phyloP scores from a whole-genome alignment of 306 rosid species.

The Cicer cuneatum region DNA sequence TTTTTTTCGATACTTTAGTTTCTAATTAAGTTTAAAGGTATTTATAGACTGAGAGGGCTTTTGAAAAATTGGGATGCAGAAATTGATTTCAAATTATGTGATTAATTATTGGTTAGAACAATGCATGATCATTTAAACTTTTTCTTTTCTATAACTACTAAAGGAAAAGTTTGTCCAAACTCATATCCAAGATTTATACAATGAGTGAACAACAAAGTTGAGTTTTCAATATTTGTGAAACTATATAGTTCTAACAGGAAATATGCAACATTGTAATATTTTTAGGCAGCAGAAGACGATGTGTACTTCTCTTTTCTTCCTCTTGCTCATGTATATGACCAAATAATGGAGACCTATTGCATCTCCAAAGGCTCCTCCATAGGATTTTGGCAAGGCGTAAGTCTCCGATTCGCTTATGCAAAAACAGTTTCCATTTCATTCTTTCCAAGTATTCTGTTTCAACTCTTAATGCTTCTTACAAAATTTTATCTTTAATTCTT shows the following conservation, averaged over 20 bases:
- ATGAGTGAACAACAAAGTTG: background rate
- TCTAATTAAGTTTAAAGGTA: too few species aligned
- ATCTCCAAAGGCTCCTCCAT: constrained; percentile 67
- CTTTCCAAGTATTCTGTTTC: constrained; percentile 21
- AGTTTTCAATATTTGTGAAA: constrained; percentile 33
- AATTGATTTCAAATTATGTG: background rate
- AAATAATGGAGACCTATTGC: constrained; percentile 81
- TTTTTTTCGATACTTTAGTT: too few species aligned
- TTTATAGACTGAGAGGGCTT: too few species aligned
- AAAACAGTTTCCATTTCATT: constrained; percentile 11
- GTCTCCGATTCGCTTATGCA: constrained; percentile 34
- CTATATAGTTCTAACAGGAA: constrained; percentile 18
- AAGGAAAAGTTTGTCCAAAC: background rate
- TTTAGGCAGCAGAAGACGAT: constrained; percentile 49
- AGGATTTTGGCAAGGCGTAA: constrained; percentile 72
- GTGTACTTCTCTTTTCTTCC: constrained; percentile 75
- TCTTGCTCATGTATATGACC: constrained; percentile 83
- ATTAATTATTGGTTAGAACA: background rate
- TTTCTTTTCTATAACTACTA: background rate
- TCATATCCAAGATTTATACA: constrained; percentile 14
- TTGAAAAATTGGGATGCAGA: too few species aligned
- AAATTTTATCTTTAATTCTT: constrained; percentile 34
- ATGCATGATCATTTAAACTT: background rate
- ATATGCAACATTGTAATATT: constrained; percentile 1
- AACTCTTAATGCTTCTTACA: constrained; percentile 31